Evolutionary conservation across 225 moss, liverwort and hornwort genomes (phyloP), one percentile per base, ranked within the genome.

Genomic region (Lunularia cruciata): DNA sequence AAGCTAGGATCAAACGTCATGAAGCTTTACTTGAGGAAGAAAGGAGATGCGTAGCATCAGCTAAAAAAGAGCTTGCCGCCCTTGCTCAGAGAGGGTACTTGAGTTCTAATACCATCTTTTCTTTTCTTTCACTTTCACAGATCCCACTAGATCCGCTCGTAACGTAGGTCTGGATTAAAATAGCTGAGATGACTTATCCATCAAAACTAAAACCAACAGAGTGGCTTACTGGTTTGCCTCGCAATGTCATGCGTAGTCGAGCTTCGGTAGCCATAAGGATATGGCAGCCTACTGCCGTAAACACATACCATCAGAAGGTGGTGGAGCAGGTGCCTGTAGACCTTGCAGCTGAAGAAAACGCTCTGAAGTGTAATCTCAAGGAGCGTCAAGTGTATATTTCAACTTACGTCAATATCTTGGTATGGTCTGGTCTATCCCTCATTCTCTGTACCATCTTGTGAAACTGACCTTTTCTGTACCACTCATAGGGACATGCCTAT

Each of bases 211-310:
- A 18, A 33, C 16, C 31, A 27, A 31, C 3, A 52, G 27, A 3
- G 0, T 35, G 19, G 3, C 8, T 2, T 19, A 39, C 14, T 28
- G 10, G 28, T 46, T 15, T 13, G 22, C 26, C 45, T n/a, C 39
- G 32, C 27, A 1, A n/a, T 57, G 14, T 36, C 1, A 14, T 67
- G n/a, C 23, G 56, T 70, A 78, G 79, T 16, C 64, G 69, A 69
- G 51, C 73, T 42, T 75, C 72, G 15, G 52, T 73, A 35, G 76
- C 76, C 2, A 39, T 79, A 76, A 79, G 67, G 57, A 70, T 75
- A 73, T 83, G 83, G 83, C 79, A 79, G 58, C 83, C 83, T 20
- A 72, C 73, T 11, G 73, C 73, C 38, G 76, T 83, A 28, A 75
- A 65, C 48, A 83, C 79, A 40, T 35, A 65, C 37, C 83, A 79